Evolutionary conservation across 192 early-diverging fungal species (phyloP), one percentile per base, ranked within the genome.

Genomic region (Phlyctochytrium arcticum): DNA sequence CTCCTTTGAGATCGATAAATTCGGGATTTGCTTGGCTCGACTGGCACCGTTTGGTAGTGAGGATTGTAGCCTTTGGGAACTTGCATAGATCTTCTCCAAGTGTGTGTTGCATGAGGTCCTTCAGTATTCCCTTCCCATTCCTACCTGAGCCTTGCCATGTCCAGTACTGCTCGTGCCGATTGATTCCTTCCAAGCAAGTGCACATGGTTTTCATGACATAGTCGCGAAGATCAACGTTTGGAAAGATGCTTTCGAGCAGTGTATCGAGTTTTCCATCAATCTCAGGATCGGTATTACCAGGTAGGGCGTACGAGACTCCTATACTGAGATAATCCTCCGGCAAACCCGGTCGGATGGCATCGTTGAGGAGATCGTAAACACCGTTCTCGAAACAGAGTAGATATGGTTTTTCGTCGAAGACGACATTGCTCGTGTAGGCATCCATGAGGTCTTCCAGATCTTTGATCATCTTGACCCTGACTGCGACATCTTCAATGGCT

Each of bases 291-390:
- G 24, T 24, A 12, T 7, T 8, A 24, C 24, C 49, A n/a, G 54
- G 54, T 7, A 56, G 27, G 54, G 6, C 54, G 32, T 56, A 56
- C 7, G 54, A 33, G 8, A 56, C 24, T 6, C 9, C 5, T 12
- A 31, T 24, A 8, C 6, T 56, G 30, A 56, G 31, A 32, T 32
- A 56, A 32, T 56, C 54, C 12, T 56, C 54, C 9, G 54, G 54
- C 32, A 9, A 9, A 34, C 54, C 54, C 12, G 54, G 54, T 10
- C 54, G 23, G 9, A 56, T 23, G 6, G 54, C 27, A 27, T 56
- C 54, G 30, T 10, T 21, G 30, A 10, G 9, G 35, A 56, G 54
- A 21, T 56, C 54, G 54, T 56, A 56, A 6, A 56, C 54, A 31
- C 54, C 54, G 32, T 56, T 56, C 31, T 32, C 24, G 32, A 56